These are phyloP conservation scores for Diospyros lotus DNA, from an alignment of 148 eudicot genomes.

Conservation along the genomic window DNA sequence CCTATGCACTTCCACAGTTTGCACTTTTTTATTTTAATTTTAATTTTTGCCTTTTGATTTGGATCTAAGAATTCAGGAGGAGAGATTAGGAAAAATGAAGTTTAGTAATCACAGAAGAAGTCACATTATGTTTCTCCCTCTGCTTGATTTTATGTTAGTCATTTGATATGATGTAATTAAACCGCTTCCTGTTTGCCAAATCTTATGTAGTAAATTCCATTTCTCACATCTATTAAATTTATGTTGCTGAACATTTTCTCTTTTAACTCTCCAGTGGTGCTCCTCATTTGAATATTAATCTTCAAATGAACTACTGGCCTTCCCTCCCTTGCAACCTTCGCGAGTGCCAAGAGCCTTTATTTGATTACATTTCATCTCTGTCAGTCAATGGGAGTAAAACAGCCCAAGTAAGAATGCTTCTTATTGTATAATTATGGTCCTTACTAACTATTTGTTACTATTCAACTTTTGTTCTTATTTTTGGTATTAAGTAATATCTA, in stretches of 20 bases:
- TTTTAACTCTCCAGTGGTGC: slow-evolving; percentile 38
- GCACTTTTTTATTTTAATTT: background rate
- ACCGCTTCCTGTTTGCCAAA: background rate
- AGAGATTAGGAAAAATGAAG: background rate
- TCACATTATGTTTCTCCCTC: background rate
- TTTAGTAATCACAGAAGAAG: background rate
- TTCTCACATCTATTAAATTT: background rate
- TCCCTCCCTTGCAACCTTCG: slow-evolving; percentile 74
- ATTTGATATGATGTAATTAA: background rate
- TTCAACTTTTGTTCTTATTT: too few species aligned
- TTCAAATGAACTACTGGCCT: slow-evolving; percentile 95
- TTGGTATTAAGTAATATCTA: too few species aligned
- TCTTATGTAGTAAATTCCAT: background rate
- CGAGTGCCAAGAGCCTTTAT: slow-evolving; percentile 76
- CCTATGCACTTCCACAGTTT: background rate
- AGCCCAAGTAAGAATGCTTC: slow-evolving; percentile 35
- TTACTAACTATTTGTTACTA: background rate
- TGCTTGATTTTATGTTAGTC: background rate
- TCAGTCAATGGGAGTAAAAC: slow-evolving; percentile 65
- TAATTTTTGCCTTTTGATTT: background rate
- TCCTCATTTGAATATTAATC: slow-evolving; percentile 82
- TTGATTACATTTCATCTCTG: slow-evolving; percentile 51
- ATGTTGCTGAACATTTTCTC: background rate
- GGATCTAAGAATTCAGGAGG: background rate
- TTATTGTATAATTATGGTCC: background rate